These are phyloP conservation scores for Kodamaea ohmeri DNA, from an alignment of 1,139 yeast genomes.

Conservation along the genomic window DNA sequence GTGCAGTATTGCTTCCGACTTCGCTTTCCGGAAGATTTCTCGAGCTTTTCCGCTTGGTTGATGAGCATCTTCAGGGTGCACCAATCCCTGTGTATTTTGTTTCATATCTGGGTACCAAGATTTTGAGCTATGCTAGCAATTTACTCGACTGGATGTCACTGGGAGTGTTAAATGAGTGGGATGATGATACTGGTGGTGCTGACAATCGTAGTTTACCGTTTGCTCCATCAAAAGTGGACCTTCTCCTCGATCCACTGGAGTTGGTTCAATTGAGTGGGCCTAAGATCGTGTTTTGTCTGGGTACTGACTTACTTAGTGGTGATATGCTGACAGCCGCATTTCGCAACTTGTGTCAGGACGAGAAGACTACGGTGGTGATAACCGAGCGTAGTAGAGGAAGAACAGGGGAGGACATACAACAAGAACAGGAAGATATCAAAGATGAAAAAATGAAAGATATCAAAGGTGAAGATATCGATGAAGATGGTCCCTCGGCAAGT, in stretches of 20 bases:
- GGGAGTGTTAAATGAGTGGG: conserved; percentile 78
- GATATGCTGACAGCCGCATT: conserved; percentile 60
- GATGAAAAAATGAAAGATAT: no score
- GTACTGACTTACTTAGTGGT: conserved; percentile 65
- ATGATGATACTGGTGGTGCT: conserved; percentile 22
- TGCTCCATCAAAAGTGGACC: conserved; percentile 61
- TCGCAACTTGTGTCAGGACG: conserved; percentile 57
- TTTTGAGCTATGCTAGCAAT: conserved; percentile 77
- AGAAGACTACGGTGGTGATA: conserved; percentile 65
- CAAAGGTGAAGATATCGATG: background rate
- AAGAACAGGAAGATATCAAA: no score
- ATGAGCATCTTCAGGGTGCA: conserved; percentile 53
- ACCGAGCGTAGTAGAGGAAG: conserved; percentile 61
- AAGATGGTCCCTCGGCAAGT: no score
- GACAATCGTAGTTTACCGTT: conserved; percentile 62
- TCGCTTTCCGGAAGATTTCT: conserved; percentile 80
- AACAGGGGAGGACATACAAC: no score
- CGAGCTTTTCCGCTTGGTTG: conserved; percentile 72
- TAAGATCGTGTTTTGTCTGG: conserved; percentile 79
- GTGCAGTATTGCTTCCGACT: conserved; percentile 81
- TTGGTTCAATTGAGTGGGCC: conserved; percentile 61
- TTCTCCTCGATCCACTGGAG: conserved; percentile 56
- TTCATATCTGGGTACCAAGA: conserved; percentile 77
- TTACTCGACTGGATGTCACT: conserved; percentile 96
- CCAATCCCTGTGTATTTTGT: conserved; percentile 71